A percentile compares a stretch with the other conserved stretches of the same genome.
Evolutionary conservation across 495 filamentous ascomycete species (phyloP).

Genomic region (Daldinia caldariorum): DNA sequence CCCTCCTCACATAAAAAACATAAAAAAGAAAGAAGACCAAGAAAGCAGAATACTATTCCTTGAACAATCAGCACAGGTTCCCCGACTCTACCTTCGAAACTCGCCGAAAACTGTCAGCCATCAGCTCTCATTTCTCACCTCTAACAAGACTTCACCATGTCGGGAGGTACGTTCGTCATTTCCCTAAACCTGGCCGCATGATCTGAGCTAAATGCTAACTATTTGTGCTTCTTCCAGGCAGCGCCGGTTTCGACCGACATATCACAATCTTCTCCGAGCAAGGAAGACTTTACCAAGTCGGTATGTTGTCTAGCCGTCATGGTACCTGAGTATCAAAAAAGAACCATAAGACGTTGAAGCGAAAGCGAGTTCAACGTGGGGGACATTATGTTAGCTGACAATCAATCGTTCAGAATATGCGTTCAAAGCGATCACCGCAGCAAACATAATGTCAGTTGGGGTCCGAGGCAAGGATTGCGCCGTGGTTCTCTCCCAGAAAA

Average conservation of each 20-base stretch:
- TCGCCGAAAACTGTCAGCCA: constrained; percentile 15
- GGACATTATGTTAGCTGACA: constrained; percentile 47
- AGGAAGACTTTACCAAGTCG: constrained; percentile 98
- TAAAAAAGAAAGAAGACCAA: constrained; percentile 4
- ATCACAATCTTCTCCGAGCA: constrained; percentile 99
- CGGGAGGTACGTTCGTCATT: constrained; percentile 50
- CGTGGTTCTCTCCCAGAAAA: constrained; percentile 98
- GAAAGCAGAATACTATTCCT: constrained; percentile 6
- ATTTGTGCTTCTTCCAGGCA: constrained; percentile 66
- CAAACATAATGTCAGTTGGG: constrained; percentile 97
- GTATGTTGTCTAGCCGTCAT: constrained; percentile 68
- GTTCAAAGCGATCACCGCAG: constrained; percentile 99
- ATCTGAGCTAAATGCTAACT: constrained; percentile 30
- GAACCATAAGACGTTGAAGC: constrained; percentile 11
- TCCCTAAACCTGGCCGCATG: constrained; percentile 33
- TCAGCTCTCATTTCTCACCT: constrained; percentile 15
- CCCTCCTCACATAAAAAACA: constrained; percentile 1
- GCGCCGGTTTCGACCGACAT: constrained; percentile 96
- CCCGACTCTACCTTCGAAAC: background rate
- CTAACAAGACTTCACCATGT: constrained; percentile 53
- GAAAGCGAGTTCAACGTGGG: constrained; percentile 16
- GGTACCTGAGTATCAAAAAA: constrained; percentile 1
- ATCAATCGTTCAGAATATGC: constrained; percentile 82
- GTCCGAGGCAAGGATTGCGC: constrained; percentile 96
- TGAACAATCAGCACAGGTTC: constrained; percentile 15